Base-by-base conservation (phyloP, 2,329 filamentous ascomycete species). In the Colletotrichum shisoi region DNA sequence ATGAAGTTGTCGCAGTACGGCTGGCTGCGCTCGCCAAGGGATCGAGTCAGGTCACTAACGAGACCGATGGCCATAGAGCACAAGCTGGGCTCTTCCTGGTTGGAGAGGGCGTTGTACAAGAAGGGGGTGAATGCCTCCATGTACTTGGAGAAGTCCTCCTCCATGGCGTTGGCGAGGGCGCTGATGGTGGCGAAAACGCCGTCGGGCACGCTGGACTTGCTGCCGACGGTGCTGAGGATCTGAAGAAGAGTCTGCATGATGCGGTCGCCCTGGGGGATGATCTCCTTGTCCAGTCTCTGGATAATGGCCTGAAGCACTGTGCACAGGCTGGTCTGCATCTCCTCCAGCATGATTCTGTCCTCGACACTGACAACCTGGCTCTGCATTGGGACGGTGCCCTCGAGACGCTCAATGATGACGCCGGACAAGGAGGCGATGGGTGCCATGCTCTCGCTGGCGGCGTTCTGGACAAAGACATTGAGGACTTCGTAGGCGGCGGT, bases 21-120 rank as follows among this genome's bases (percentile, higher is more conserved):
- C 80, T 96, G 92, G 75, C 94, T 92, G 78, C 91, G 91, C 76
- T 93, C 90, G 76, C 93, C 92, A 76, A 98, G 85, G 17, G 94
- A 95, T 73, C 95, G 90, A 59, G 93, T 94, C 73, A 99, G 95
- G 76, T 99, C 95, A 78, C 94, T 96, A 72, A 98, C 94, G 63
- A 99, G 87, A 73, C 95, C 95, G 78, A 99, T 97, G 73, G 95
- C 94, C 89, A 98, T 96, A 52, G 94, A 91, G 84, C 95, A 98
- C 69, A 98, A 86, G 78, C 89, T 91, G 42, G 94, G 91, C 81
- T 97, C 95, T 71, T 99, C 94, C 76, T 97, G 93, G 84, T 98
- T 98, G 75, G 90, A 91, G 37, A 99, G 88, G 34, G 95, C 95
- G 72, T 93, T 96, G 85, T 95, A 95, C 62, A 99, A 84, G 87